phyloP scores from a whole-genome alignment of 2,329 filamentous ascomycete species.

The Nectriaceae sp. region DNA sequence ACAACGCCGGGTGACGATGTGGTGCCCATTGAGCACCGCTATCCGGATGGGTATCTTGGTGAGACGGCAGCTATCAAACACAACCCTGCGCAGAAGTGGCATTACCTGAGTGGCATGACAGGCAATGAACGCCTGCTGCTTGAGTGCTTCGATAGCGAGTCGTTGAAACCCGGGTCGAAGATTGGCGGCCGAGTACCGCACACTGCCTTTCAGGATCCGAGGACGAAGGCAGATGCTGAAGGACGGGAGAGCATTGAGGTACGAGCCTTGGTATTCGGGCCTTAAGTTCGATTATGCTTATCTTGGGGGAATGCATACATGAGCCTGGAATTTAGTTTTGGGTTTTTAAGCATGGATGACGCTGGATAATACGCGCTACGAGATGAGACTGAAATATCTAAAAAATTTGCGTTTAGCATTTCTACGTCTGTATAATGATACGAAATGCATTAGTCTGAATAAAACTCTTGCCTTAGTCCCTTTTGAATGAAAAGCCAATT shows the following conservation, averaged over 20 bases:
- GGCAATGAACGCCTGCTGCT: constrained; percentile 72
- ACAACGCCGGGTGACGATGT: constrained; percentile 64
- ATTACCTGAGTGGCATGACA: constrained; percentile 79
- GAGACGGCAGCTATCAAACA: constrained; percentile 72
- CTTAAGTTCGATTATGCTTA: constrained; percentile 31
- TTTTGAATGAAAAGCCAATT: no score
- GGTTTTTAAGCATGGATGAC: no score
- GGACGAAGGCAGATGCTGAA: constrained; percentile 68
- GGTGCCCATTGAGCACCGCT: constrained; percentile 72
- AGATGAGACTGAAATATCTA: constrained; percentile 2
- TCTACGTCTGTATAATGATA: constrained; percentile 23
- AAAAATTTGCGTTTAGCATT: constrained; percentile 14
- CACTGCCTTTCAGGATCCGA: constrained; percentile 77
- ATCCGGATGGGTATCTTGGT: constrained; percentile 63
- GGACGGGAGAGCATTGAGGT: constrained; percentile 89
- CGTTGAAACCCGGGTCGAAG: constrained; percentile 46
- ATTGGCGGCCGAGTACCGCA: constrained; percentile 67
- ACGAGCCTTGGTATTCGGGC: constrained; percentile 79
- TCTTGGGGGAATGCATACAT: no score
- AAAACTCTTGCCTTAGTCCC: constrained; percentile 12
- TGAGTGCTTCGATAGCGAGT: constrained; percentile 76
- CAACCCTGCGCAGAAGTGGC: constrained; percentile 68
- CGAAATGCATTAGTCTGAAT: constrained; percentile 3
- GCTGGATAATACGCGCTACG: no score
- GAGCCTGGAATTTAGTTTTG: constrained; percentile 2